phyloP scores from a whole-genome alignment of 352 stramenopile species.

The Globisporangium perplexum region DNA sequence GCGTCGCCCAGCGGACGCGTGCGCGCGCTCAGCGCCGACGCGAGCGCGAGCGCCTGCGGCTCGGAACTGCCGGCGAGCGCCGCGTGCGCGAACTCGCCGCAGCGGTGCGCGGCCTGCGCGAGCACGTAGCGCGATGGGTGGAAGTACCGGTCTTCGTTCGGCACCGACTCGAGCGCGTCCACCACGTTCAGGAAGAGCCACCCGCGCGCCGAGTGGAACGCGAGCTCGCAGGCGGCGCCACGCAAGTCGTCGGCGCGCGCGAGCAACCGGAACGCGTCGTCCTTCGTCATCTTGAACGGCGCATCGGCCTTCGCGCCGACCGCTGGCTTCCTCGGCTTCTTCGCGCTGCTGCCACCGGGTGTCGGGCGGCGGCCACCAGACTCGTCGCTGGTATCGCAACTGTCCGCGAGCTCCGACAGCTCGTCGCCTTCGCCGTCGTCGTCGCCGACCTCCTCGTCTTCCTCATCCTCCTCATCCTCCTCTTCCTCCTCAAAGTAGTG shows the following conservation, averaged over 20 bases:
- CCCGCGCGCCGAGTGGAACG: conserved; percentile 21
- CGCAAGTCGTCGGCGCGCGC: conserved; percentile 4
- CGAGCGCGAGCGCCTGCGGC: conserved; percentile 7
- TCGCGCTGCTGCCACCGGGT: not conserved
- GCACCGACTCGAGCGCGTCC: conserved; percentile 67
- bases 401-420: not conserved
- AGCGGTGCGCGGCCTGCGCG: conserved; percentile 47
- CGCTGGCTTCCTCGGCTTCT: conserved; percentile 3
- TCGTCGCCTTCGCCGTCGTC: conserved; percentile 10
- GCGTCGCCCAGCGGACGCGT: conserved; percentile 11
- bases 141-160: conserved; percentile 77
- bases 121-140: conserved; percentile 63
- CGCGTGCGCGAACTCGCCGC: conserved; percentile 25
- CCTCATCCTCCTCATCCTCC: conserved; percentile 23
- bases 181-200: conserved; percentile 62
- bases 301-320: too few relatives aligned
- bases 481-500: conserved; percentile 55
- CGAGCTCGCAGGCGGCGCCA: conserved; percentile 1
- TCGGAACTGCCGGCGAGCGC: conserved; percentile 12
- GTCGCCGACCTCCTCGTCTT: conserved; percentile 21
- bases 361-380: not conserved
- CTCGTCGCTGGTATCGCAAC: conserved; percentile 8
- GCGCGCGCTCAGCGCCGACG: conserved; percentile 20
- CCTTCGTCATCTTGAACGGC: conserved; percentile 25
- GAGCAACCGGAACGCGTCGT: conserved; percentile 37